Evolutionary conservation across 768 basidiomycete genomes (phyloP).

Genomic region (Lentinula guzmanii): DNA sequence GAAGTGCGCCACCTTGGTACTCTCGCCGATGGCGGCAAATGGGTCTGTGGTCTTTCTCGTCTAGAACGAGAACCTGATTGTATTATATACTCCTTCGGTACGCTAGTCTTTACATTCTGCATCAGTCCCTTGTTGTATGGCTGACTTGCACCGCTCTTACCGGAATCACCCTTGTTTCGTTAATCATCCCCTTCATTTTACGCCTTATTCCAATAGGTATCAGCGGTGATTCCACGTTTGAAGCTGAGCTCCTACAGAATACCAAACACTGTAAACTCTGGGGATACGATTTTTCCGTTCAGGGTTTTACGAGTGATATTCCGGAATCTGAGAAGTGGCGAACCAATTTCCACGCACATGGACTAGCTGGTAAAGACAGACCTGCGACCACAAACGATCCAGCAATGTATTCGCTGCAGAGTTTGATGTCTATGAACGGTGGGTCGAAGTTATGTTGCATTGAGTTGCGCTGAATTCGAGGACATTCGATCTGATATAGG

Average conservation of each 20-base stretch:
- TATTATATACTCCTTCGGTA: constrained; percentile 59
- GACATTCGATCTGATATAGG: constrained; percentile 23
- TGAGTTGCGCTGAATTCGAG: background rate
- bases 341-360: constrained; percentile 37
- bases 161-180: background rate
- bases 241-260: constrained; percentile 47
- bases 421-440: constrained; percentile 64
- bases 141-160: background rate
- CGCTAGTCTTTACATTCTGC: background rate
- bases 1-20: constrained; percentile 42
- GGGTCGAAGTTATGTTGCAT: constrained; percentile 5
- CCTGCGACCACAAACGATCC: constrained; percentile 24
- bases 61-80: constrained; percentile 48
- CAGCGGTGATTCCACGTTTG: constrained; percentile 60
- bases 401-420: constrained; percentile 55
- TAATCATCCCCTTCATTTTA: constrained; percentile 17
- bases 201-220: constrained; percentile 25
- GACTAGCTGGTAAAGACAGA: constrained; percentile 38
- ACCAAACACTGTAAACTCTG: constrained; percentile 48
- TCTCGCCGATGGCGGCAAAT: constrained; percentile 66
- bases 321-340: constrained; percentile 19
- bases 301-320: constrained; percentile 39
- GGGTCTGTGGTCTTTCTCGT: constrained; percentile 58
- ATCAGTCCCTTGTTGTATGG: background rate
- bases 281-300: constrained; percentile 51